These are phyloP conservation scores for Chytriomyces confervae DNA, from an alignment of 192 early-diverging fungal genomes.

Conservation along the genomic window DNA sequence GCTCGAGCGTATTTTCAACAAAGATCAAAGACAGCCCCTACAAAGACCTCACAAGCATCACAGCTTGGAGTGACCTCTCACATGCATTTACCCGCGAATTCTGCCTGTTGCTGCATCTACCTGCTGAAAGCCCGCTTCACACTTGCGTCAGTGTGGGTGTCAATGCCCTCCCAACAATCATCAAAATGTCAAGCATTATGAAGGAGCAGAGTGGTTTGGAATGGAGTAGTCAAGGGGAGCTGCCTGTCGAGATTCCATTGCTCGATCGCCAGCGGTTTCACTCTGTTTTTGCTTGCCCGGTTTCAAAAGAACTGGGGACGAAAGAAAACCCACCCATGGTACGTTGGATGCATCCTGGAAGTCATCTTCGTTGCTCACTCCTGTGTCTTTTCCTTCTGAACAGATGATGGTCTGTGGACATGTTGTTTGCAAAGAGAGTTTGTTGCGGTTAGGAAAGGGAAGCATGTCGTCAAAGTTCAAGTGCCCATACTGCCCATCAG, in stretches of 20 bases:
- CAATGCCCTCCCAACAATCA: slow-evolving; percentile 86
- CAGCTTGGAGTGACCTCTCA: slow-evolving; percentile 63
- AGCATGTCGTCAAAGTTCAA: slow-evolving; percentile 76
- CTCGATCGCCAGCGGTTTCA: slow-evolving; percentile 87
- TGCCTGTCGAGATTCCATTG: slow-evolving; percentile 91
- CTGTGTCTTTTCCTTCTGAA: background rate
- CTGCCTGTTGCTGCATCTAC: slow-evolving; percentile 74
- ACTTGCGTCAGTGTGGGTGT: slow-evolving; percentile 76
- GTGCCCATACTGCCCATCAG: slow-evolving; percentile 96
- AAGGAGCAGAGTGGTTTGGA: slow-evolving; percentile 79
- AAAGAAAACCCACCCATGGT: slow-evolving; percentile 94
- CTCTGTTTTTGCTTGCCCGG: slow-evolving; percentile 96
- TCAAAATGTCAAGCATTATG: slow-evolving; percentile 90
- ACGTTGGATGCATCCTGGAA: background rate
- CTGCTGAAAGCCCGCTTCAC: slow-evolving; percentile 75
- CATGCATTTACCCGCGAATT: slow-evolving; percentile 79
- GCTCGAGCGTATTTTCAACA: slow-evolving; percentile 53
- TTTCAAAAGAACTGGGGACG: slow-evolving; percentile 92
- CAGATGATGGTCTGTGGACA: slow-evolving; percentile 94
- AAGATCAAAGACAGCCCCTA: slow-evolving; percentile 58
- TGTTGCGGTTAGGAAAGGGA: slow-evolving; percentile 80
- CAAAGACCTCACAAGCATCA: slow-evolving; percentile 63
- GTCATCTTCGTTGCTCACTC: background rate
- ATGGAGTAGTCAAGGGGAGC: slow-evolving; percentile 90
- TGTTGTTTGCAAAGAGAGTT: slow-evolving; percentile 90